Base-by-base conservation (phyloP, 2,329 filamentous ascomycete species). In the Nannizziopsis barbatae region DNA sequence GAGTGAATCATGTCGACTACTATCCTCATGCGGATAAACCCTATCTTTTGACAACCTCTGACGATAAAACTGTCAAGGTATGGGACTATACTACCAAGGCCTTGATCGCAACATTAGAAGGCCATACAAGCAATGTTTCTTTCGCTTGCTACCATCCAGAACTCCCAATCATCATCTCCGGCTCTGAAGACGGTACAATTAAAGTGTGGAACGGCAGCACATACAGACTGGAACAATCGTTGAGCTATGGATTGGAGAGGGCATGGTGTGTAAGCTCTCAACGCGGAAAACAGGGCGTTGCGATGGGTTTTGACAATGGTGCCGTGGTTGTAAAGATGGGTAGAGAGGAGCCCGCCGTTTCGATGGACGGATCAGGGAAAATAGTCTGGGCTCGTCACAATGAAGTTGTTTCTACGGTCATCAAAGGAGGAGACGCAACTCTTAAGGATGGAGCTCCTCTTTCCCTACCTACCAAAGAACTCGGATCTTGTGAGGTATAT, bases 51-150 rank as follows among this genome's bases (percentile, higher is more conserved):
- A 98, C 92, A 18, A 95, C 90, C 11, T 95, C 88, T 6, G 92
- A 98, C 65, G 92, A 96, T 68, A 81, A 86, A 60, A 96, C 90
- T 0, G 87, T 96, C 59, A 96, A 96, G 75, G 80, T 98, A 48
- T 98, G 92, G 90, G 92, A 98, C 65, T 96, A 98, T 73, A 96
- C 90, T 10, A 96, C 89, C 42, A 98, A 98, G 71, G 92, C 88
- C 10, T 75, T 96, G 56, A 95, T 96, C 63, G 92, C 92, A 27
- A 96, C 90, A 2, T 76, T 98, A 42, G 92, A 98, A 67, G 92
- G 92, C 22, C 92, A 98, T 67, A 94, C 88, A 27, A 95, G 89
- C 68, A 98, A 98, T 62, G 92, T 98, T 42, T 95, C 89, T 2
- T 98, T 96, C 62, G 92, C 92, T 43, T 93, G 89, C 68, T 98